A percentile compares a stretch with the other conserved stretches of the same genome.
These are phyloP conservation scores for Syncephalastrum sp. DNA, from an alignment of 371 early-diverging fungal species.

Conservation along the genomic window DNA sequence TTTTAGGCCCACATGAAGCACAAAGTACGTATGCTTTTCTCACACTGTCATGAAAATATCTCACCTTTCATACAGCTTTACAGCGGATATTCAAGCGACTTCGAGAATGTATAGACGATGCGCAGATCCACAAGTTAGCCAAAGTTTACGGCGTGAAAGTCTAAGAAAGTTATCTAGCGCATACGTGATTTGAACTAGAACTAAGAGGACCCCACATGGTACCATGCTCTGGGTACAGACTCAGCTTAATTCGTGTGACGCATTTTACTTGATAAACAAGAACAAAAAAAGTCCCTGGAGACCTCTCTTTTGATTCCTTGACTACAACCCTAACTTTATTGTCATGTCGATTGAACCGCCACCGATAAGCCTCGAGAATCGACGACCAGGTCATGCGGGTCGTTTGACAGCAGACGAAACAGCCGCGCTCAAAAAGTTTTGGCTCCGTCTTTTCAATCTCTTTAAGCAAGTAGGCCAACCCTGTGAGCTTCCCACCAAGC, in stretches of 20 bases:
- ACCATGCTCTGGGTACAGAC: too few relatives aligned
- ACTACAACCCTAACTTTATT: too few relatives aligned
- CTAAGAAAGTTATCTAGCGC: too few relatives aligned
- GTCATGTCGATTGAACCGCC: too few relatives aligned
- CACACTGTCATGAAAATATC: background rate
- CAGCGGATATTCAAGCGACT: slow-evolving; percentile 9
- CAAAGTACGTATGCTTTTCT: slow-evolving; percentile 38
- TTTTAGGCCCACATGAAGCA: slow-evolving; percentile 54
- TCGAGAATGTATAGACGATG: slow-evolving; percentile 8
- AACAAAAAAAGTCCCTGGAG: too few relatives aligned
- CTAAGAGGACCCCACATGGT: too few relatives aligned
- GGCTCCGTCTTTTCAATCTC: slow-evolving; percentile 49
- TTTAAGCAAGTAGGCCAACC: slow-evolving; percentile 35
- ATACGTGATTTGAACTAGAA: too few relatives aligned
- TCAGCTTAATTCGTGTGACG: too few relatives aligned
- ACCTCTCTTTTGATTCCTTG: too few relatives aligned
- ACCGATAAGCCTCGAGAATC: slow-evolving; percentile 6
- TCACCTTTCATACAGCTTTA: slow-evolving; percentile 5
- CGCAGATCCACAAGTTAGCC: slow-evolving; percentile 6
- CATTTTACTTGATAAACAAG: too few relatives aligned
- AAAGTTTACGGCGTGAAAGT: slow-evolving; percentile 14
- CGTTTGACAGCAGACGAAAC: slow-evolving; percentile 51
- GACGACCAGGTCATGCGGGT: slow-evolving; percentile 33
- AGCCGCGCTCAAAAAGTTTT: slow-evolving; percentile 50
- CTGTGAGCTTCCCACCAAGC: background rate